Evolutionary conservation across 2,329 filamentous ascomycete species (phyloP).

Genomic region (Fusarium acutatum): DNA sequence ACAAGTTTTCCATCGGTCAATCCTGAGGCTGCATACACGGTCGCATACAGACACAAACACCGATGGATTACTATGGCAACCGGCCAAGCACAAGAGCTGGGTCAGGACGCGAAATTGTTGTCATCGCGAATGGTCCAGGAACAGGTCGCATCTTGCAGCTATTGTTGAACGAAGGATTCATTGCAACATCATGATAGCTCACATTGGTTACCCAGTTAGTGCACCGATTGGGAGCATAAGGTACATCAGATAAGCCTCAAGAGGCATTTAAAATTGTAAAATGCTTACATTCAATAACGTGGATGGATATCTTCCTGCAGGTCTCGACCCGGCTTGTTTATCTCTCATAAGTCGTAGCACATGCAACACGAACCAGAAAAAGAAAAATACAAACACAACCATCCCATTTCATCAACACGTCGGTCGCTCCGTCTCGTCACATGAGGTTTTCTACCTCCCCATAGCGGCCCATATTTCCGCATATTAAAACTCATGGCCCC

Average conservation of each 20-base stretch:
- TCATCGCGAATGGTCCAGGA: slow-evolving; percentile 21
- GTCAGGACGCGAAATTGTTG: slow-evolving; percentile 1
- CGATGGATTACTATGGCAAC: slow-evolving; percentile 15
- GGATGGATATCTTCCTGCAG: slow-evolving; percentile 42
- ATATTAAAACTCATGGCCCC: slow-evolving; percentile 19
- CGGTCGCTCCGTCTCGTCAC: neutral
- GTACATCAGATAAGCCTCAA: neutral
- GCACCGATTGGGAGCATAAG: neutral
- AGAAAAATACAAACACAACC: slow-evolving; percentile 22
- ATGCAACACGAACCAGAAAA: slow-evolving; percentile 33
- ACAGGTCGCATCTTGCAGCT: slow-evolving; percentile 16
- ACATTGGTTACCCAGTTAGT: neutral
- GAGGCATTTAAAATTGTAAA: neutral
- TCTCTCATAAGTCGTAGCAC: slow-evolving; percentile 43
- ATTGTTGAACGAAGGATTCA: neutral
- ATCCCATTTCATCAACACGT: slow-evolving; percentile 24
- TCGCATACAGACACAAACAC: neutral
- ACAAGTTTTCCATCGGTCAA: slow-evolving; percentile 43
- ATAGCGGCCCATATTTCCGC: slow-evolving; percentile 5
- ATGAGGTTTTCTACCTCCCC: slow-evolving; percentile 24
- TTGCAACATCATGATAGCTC: neutral
- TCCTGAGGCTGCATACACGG: slow-evolving; percentile 22
- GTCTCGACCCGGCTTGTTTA: slow-evolving; percentile 37
- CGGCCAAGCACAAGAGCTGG: neutral
- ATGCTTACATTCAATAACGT: slow-evolving; percentile 25